Base-by-base conservation (phyloP, 345 rosid genomes). In the Zanthoxylum bungeanum region DNA sequence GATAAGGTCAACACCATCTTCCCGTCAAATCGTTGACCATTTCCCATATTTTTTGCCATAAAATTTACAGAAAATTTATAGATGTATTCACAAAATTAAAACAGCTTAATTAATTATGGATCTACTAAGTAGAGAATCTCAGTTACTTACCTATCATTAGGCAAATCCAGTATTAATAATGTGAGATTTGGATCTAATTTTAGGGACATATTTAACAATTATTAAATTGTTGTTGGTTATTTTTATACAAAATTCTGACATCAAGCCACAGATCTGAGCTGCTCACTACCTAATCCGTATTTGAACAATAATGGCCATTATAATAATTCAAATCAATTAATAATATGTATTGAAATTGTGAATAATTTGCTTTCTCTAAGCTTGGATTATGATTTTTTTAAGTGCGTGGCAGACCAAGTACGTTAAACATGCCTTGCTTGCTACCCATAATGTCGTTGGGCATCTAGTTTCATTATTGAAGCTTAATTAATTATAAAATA, bases 11-110 rank as follows among this genome's bases (percentile, higher is more conserved):
- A 57, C 73, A 9, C 21, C 42, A 9, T 57, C 46, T 65, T 60
- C 72, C 64, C n/a, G 78, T 46, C 50, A 73, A 55, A n/a, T 42
- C 61, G 75, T 75, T 81, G 81, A 77, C 79, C 31, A 5, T 16
- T 8, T 16, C 6, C 7, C 7, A 58, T 4, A 6, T 31, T 52
- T 19, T 61, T 9, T n/a, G n/a, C n/a, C n/a, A n/a, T n/a, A n/a
- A n/a, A n/a, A n/a, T 17, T 0, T 28, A 14, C 17, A 10, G 31
- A 52, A 25, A 24, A 22, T 24, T 53, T 53, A 33, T 8, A 59
- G 12, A 31, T 55, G 3, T 55, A 5, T 27, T 11, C 3, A 1
- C 7, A 21, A 34, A n/a, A 60, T 34, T 60, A 36, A 28, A 37
- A 57, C 36, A 31, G 37, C 37, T 2, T 0, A 17, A 31, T 2